Evolutionary conservation across 139 green algal species (phyloP).

Genomic region (Chlamydomonas schloesseri): DNA sequence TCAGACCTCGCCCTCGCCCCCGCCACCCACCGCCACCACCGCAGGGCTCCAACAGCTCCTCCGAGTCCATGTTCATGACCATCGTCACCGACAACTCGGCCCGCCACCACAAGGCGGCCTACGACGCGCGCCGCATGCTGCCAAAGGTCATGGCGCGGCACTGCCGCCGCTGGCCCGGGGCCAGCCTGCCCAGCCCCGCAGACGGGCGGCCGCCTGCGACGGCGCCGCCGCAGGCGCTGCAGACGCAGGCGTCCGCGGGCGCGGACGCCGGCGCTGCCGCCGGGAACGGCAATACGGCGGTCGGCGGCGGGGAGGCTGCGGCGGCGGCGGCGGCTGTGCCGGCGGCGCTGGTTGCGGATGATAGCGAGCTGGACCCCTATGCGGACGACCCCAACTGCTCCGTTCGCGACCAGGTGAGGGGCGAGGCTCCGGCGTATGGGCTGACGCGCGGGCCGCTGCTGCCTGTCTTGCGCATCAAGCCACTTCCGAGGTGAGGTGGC

Average conservation of each 20-base stretch:
- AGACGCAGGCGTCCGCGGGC: not conserved
- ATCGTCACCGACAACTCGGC: conserved; percentile 14
- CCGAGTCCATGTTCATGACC: conserved; percentile 18
- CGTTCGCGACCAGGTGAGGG: not conserved
- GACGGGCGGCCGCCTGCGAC: not conserved
- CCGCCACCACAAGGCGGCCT: conserved; percentile 9
- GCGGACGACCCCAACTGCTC: conserved; percentile 30
- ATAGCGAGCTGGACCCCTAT: not conserved
- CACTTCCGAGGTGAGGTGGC: too few species aligned
- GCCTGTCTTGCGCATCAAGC: too few species aligned
- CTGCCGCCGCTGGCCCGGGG: conserved; percentile 18
- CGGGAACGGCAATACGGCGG: too few species aligned
- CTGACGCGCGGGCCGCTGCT: too few species aligned
- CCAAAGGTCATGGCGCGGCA: conserved; percentile 15
- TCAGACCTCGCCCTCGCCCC: too few species aligned
- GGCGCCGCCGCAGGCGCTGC: not conserved
- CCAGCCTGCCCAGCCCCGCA: not conserved
- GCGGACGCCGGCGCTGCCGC: too few species aligned
- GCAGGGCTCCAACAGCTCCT: not conserved
- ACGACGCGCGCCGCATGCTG: conserved; percentile 23
- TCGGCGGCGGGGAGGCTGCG: too few species aligned
- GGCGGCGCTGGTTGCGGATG: too few species aligned
- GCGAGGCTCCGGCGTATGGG: too few species aligned
- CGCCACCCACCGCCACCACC: not conserved
- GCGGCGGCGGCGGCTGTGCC: not conserved